These are phyloP conservation scores for Pseudogymnoascus sp. DNA, from an alignment of 2,329 filamentous ascomycete genomes.

Conservation along the genomic window DNA sequence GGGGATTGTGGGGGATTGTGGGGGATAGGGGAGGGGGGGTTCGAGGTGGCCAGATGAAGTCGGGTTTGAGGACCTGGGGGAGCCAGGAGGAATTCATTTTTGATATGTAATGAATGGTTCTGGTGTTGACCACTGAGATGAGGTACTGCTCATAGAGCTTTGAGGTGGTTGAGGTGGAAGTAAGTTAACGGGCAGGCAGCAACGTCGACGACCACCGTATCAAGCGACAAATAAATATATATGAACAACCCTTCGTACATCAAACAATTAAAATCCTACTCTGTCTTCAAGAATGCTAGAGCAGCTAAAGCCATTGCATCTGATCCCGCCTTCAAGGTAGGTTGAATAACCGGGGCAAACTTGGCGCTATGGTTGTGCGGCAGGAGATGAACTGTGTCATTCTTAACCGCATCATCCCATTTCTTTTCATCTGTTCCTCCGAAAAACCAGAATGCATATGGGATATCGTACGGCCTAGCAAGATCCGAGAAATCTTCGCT, in stretches of 20 bases:
- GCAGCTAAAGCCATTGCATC: constrained; percentile 46
- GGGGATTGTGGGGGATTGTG: constrained; percentile 24
- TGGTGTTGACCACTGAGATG: too few species aligned
- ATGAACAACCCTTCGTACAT: neutral
- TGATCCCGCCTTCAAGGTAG: constrained; percentile 46
- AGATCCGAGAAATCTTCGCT: constrained; percentile 24
- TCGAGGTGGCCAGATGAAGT: constrained; percentile 18
- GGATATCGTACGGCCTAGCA: constrained; percentile 26
- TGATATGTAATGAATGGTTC: neutral
- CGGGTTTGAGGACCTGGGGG: constrained; percentile 11
- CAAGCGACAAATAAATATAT: neutral
- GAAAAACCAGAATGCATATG: constrained; percentile 49
- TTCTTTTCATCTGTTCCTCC: constrained; percentile 44
- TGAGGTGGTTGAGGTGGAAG: neutral
- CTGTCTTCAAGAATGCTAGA: constrained; percentile 30
- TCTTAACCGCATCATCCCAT: constrained; percentile 43
- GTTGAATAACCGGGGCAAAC: constrained; percentile 53
- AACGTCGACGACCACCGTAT: neutral
- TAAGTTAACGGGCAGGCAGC: neutral
- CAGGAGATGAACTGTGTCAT: constrained; percentile 29
- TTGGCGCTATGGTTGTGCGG: constrained; percentile 53
- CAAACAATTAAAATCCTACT: too few species aligned
- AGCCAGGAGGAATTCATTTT: neutral
- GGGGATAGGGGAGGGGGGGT: constrained; percentile 13
- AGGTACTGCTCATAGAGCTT: neutral